Evolutionary conservation across 2,329 filamentous ascomycete species (phyloP).

Genomic region (Exophiala calicioides): DNA sequence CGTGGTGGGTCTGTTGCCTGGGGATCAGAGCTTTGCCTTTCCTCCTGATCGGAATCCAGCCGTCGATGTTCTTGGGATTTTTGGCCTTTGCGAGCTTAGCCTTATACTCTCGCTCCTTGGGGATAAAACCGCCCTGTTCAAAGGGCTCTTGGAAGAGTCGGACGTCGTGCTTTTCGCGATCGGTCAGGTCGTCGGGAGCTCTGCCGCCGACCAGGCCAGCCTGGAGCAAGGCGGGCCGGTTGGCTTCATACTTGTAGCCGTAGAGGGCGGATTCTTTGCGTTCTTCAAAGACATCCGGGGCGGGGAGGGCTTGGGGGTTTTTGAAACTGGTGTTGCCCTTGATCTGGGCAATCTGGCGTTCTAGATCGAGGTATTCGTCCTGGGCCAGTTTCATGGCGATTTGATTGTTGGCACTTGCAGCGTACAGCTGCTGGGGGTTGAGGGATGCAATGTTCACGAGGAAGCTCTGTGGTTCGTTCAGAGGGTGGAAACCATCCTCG

Average conservation of each 20-base stretch:
- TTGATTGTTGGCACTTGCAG: conserved; percentile 56
- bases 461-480: conserved; percentile 28
- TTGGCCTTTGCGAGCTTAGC: conserved; percentile 42
- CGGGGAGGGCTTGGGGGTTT: conserved; percentile 48
- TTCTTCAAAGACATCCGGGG: conserved; percentile 56
- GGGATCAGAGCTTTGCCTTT: conserved; percentile 34
- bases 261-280: conserved; percentile 63
- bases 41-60: conserved; percentile 41
- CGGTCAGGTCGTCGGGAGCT: conserved; percentile 26
- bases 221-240: conserved; percentile 33
- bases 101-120: conserved; percentile 44
- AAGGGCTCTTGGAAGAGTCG: conserved; percentile 59
- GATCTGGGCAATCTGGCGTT: conserved; percentile 51
- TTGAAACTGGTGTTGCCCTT: conserved; percentile 54
- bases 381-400: conserved; percentile 57
- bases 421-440: conserved; percentile 46
- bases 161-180: conserved; percentile 37
- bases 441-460: conserved; percentile 22
- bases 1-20: conserved; percentile 23
- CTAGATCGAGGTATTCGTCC: conserved; percentile 57
- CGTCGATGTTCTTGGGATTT: conserved; percentile 40
- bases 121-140: conserved; percentile 51
- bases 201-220: conserved; percentile 37
- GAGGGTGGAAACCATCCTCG: conserved; percentile 28
- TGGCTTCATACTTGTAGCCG: conserved; percentile 59